Base-by-base conservation (phyloP, 2,329 filamentous ascomycete species). In the Aspergillus texensis region DNA sequence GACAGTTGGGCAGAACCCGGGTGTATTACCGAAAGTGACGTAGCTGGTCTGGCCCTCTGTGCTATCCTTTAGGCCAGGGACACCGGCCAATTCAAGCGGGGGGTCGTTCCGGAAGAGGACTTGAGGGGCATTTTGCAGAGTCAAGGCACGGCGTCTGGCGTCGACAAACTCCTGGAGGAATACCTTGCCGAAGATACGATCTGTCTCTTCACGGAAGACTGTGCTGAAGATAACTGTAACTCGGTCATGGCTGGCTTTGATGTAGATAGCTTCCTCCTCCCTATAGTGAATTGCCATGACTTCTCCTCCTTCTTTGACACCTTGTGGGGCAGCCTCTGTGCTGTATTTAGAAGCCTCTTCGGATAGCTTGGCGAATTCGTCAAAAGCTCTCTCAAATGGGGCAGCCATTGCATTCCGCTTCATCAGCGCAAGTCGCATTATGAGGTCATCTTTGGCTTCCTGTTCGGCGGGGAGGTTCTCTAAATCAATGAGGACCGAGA, bases 151-250 rank as follows among this genome's bases (percentile, higher is more conserved):
- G 77, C 94, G 88, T 78, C 95, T 86, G 10, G 96, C 95, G 81
- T 99, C 95, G 62, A 98, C 96, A 70, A 99, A 99, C 80, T 99
- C 95, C 82, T 97, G 94, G 71, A 99, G 88, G 77, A 99, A 99
- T 16, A 99, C 93, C 82, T 97, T 98, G 71, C 95, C 95, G 74
- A 96, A 99, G 62, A 99, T 92, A 66, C 94, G 86, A 77, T 99
- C 95, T 60, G 96, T 99, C 82, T 99, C 96, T 77, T 99, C 96
- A 62, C 93, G 87, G 85, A 99, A 99, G 58, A 98, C 88, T 48
- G 95, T 99, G 81, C 93, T 97, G 85, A 99, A 99, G 75, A 99
- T 99, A 74, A 99, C 94, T 0, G 96, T 99, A 58, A 99, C 95
- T 74, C 95, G 89, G 78, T 99, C 95, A 82, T 96, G 91, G 78